These are phyloP conservation scores for Solanum tarijense DNA, from an alignment of 257 asterid species.

Conservation along the genomic window DNA sequence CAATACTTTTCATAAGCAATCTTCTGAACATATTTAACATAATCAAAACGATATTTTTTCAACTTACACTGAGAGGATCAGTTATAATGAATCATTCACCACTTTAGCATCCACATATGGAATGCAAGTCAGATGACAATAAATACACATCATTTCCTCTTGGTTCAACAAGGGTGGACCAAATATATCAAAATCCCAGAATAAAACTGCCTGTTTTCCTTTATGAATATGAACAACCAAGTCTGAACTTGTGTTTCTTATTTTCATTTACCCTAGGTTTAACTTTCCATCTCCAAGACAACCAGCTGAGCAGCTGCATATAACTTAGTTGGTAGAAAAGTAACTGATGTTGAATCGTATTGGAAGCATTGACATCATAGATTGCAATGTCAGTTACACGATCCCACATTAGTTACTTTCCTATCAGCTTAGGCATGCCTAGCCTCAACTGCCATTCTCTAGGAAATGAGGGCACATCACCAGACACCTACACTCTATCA, in stretches of 20 bases:
- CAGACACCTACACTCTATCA: fast-evolving
- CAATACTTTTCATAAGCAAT: background rate
- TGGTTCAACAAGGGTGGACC: background rate
- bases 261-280: too few species aligned
- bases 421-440: background rate
- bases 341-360: background rate
- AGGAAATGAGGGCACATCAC: too few species aligned
- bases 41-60: background rate
- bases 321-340: background rate
- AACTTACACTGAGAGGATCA: background rate
- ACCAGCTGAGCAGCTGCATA: too few species aligned
- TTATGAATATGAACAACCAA: too few species aligned
- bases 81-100: background rate
- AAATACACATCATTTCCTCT: background rate
- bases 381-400: background rate
- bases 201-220: too few species aligned
- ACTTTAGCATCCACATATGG: background rate
- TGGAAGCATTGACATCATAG: background rate
- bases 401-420: background rate
- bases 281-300: too few species aligned
- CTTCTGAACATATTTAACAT: too few species aligned
- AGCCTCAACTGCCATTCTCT: too few species aligned
- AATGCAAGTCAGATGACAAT: background rate
- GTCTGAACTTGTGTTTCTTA: too few species aligned
- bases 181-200: too few species aligned